Evolutionary conservation across 78 protist genomes (phyloP).

Genomic region (Parvularia atlantis): DNA sequence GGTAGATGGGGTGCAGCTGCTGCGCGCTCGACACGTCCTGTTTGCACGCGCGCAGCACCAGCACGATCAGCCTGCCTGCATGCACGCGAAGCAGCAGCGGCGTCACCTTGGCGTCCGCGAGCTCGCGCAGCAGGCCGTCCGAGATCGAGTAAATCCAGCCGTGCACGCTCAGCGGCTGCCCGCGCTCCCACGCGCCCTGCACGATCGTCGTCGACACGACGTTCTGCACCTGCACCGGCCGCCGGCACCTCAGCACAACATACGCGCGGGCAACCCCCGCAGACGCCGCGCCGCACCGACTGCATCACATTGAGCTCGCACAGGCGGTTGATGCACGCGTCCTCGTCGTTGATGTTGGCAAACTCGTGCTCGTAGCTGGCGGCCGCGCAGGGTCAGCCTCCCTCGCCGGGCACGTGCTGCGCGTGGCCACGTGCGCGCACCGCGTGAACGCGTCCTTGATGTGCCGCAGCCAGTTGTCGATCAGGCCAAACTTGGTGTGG

Average conservation of each 20-base stretch:
- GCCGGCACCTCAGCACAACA: no score
- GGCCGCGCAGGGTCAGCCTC: not conserved
- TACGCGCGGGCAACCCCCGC: not conserved
- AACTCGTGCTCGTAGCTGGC: constrained; percentile 22
- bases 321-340: constrained; percentile 25
- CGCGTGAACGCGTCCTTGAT: constrained; percentile 57
- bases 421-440: constrained; percentile 1
- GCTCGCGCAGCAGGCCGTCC: constrained; percentile 51
- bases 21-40: no score
- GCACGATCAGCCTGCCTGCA: no score
- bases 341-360: constrained; percentile 10
- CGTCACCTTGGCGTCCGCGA: no score
- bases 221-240: constrained; percentile 23
- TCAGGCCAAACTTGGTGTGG: constrained; percentile 32
- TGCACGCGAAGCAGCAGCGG: no score
- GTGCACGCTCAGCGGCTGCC: constrained; percentile 39
- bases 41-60: no score
- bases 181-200: constrained; percentile 45
- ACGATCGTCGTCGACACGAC: constrained; percentile 52
- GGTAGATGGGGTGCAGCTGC: no score
- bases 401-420: not conserved
- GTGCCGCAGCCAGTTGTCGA: constrained; percentile 76
- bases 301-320: constrained; percentile 76
- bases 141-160: constrained; percentile 52
- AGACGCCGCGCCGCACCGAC: constrained; percentile 53